phyloP scores from a whole-genome alignment of 2,329 filamentous ascomycete species.

The Tolypocladium sp. region DNA sequence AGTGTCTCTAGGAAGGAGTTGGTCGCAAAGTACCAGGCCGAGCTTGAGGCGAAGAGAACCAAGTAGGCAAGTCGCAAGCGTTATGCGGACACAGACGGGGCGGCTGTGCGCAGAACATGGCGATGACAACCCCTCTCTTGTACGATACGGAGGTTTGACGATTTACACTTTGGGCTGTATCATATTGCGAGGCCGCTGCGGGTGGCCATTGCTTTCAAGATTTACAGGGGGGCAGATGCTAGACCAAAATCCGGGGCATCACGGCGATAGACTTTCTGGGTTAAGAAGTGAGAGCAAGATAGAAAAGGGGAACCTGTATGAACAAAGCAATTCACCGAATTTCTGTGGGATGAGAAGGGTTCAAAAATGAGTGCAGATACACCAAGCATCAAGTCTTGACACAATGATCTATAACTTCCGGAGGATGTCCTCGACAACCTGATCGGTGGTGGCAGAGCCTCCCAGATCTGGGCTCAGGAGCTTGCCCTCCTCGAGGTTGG shows the following conservation, averaged over 20 bases:
- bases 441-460: constrained; percentile 72
- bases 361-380: not conserved
- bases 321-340: not conserved
- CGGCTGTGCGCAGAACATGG: not conserved
- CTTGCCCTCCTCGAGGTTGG: constrained; percentile 73
- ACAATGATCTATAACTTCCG: constrained; percentile 56
- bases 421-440: constrained; percentile 83
- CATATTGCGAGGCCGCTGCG: not conserved
- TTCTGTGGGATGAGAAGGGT: not conserved
- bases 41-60: constrained; percentile 46
- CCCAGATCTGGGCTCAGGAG: constrained; percentile 84
- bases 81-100: not conserved
- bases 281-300: not conserved
- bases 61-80: constrained; percentile 28
- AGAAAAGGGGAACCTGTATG: not conserved
- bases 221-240: not conserved
- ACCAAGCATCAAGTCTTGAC: not conserved
- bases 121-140: not conserved
- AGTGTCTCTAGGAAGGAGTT: constrained; percentile 41
- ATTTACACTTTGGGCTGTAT: not conserved
- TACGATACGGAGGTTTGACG: not conserved
- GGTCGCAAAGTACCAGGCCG: constrained; percentile 48
- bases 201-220: not conserved
- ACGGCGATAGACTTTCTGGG: not conserved
- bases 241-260: not conserved